Base-by-base conservation (phyloP, 2,329 filamentous ascomycete genomes). In the Teratosphaeria epicoccoides region DNA sequence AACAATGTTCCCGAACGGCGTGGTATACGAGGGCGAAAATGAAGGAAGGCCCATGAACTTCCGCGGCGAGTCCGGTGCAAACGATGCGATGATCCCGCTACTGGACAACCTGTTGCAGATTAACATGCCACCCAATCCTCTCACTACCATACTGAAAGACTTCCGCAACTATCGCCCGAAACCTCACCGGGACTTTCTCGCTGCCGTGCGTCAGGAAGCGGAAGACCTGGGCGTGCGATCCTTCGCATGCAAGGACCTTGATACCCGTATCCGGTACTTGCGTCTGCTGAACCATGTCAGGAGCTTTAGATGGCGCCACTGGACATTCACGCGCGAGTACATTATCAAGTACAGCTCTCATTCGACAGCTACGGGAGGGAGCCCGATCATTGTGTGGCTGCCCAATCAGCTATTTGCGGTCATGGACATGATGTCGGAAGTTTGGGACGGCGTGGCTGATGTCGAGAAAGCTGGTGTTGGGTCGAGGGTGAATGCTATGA, bases 1-100 rank as follows among this genome's bases (percentile, higher is more conserved):
- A 71, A 84, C 82, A 63, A 95, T 96, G 89, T 96, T 96, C 70
- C 90, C 90, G 7, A 76, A 90, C 57, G 91, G 91, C 7, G 91
- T 96, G 6, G 71, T 95, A 46, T 96, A 96, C 68, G 85, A 94
- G 67, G 89, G 88, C 7, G 80, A 91, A 55, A 84, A 84, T 58
- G 81, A 85, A 54, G 58, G 61, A 43, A 75, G 86, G 65, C 85
- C 87, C 3, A 73, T 88, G 67, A 84, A 79, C 51, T 96, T 96
- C 79, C 84, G 91, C 26, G 91, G 91, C 59, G 91, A 96, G 73
- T 89, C 84, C 47, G 91, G 91, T 43, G 91, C 91, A 59, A 96
- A 96, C 66, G 91, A 97, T 73, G 87, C 84, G 72, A 96, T 97
- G 77, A 79, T 81, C 50, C 90, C 91, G 2, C 80, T 96, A 3